Percentiles rank a stretch among this genome's conserved stretches.
Evolutionary conservation across 2,329 filamentous ascomycete genomes (phyloP).

Genomic region (Incumbomyces lentus): DNA sequence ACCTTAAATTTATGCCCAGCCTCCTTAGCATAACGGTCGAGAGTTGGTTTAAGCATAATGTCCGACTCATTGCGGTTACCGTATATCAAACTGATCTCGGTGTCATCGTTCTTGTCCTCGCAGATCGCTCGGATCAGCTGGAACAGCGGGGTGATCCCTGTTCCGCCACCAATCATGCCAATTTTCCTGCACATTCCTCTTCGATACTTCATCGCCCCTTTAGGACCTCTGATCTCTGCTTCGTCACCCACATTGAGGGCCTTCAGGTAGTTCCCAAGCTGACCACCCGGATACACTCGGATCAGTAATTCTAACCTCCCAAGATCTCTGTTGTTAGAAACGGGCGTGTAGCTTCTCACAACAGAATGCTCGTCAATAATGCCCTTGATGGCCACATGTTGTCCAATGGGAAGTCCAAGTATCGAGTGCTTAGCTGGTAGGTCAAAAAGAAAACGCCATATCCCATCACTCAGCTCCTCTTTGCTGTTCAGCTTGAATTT

Average conservation of each 20-base stretch:
- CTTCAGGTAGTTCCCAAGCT: constrained; percentile 26
- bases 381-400: constrained; percentile 46
- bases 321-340: constrained; percentile 27
- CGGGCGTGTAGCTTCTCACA: constrained; percentile 44
- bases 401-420: constrained; percentile 40
- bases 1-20: constrained; percentile 44
- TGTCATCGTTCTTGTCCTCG: constrained; percentile 49
- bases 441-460: too few species aligned
- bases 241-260: constrained; percentile 25
- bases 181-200: constrained; percentile 24
- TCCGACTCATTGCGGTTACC: constrained; percentile 50
- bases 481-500: constrained; percentile 3
- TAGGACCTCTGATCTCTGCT: constrained; percentile 29
- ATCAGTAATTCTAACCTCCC: constrained; percentile 28
- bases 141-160: constrained; percentile 44
- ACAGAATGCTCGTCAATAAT: constrained; percentile 37
- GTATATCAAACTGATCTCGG: constrained; percentile 48
- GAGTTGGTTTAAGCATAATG: constrained; percentile 47
- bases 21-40: constrained; percentile 42
- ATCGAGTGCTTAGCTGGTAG: constrained; percentile 7
- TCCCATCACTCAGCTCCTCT: constrained; percentile 22
- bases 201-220: constrained; percentile 27
- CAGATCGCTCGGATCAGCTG: constrained; percentile 55
- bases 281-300: constrained; percentile 28
- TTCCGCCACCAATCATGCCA: constrained; percentile 32